Percentiles rank a stretch among this genome's conserved stretches.
These are phyloP conservation scores for Exophiala sp. DNA, from an alignment of 2,329 filamentous ascomycete genomes.

Conservation along the genomic window DNA sequence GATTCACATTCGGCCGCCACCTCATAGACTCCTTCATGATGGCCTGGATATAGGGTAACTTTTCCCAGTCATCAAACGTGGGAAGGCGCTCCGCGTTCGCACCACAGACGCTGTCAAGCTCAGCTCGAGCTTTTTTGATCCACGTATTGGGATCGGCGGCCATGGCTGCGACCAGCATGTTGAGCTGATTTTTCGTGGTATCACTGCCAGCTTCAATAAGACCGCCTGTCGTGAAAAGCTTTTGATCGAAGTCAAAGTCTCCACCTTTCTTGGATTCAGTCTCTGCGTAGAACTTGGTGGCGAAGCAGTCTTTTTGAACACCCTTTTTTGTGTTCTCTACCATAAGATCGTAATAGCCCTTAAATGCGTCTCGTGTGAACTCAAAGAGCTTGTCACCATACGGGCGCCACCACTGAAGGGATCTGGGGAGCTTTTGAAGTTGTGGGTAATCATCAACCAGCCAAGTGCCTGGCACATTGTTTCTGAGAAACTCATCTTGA, in stretches of 20 bases:
- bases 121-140: conserved; percentile 23
- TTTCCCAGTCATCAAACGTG: conserved; percentile 29
- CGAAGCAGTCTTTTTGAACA: not conserved
- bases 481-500: conserved; percentile 1
- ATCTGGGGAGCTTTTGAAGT: conserved; percentile 42
- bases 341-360: not conserved
- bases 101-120: conserved; percentile 24
- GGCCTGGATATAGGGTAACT: conserved; percentile 34
- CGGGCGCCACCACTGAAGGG: conserved; percentile 14
- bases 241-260: conserved; percentile 5
- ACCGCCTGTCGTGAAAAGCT: not conserved
- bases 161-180: conserved; percentile 27
- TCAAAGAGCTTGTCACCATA: not conserved
- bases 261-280: conserved; percentile 9
- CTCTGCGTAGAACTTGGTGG: too few species aligned
- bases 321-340: not conserved
- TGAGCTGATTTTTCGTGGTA: conserved; percentile 26
- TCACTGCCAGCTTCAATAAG: conserved; percentile 31
- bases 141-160: conserved; percentile 23
- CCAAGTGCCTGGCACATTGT: conserved; percentile 36
- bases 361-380: not conserved
- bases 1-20: conserved; percentile 34
- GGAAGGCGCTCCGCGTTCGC: conserved; percentile 27
- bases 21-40: conserved; percentile 33
- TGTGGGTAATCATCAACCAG: conserved; percentile 44